Base-by-base conservation (phyloP, 2,329 filamentous ascomycete species). In the Thyridium curvatum region DNA sequence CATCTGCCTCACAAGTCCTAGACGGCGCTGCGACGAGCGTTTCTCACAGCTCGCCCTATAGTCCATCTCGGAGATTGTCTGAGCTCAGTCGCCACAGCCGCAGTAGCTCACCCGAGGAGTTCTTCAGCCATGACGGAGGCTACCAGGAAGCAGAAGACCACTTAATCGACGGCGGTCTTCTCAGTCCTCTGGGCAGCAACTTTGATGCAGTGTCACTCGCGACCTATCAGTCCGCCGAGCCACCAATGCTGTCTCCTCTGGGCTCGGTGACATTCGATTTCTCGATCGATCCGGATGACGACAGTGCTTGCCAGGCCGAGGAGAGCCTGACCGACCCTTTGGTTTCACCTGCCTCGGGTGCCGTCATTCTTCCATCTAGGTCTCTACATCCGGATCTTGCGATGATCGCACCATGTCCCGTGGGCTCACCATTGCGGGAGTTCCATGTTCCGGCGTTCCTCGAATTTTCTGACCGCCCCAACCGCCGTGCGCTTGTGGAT, bases 401-500 rank as follows among this genome's bases (percentile, higher is more conserved):
- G 40, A 62, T 66, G 60, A 65, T 68, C 28, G 55, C 62, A 31
- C 59, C 64, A 8, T 58, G 55, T 37, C 57, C 64, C 0, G 49
- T 60, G 8, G 55, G 46, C 12, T 66, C 65, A 4, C 65, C 65
- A 3, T 58, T 68, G 5, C 55, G 75, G 9, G 74, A 77, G 30
- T 76, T 79, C 43, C 60, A 59, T 41, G 52, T 66, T 8, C 76
- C 76, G 1, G 60, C 61, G 2, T 81, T 78, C 48, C 64, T 66
- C 34, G 77, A 82, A 41, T 80, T 80, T 49, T 72, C 74, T 3
- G 63, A 67, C 10, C 68, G 65, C 12, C 66, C 64, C 18, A 74
- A 75, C 46, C 68, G 76, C 5, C 69, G 78, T 9, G 68, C 66
- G 3, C 59, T 82, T 17, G 64, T 82, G 12, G 73, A 77, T 45